Conservation (phyloP, 2,329 filamentous ascomycete genomes). For the Phaeoacremonium minimum region DNA sequence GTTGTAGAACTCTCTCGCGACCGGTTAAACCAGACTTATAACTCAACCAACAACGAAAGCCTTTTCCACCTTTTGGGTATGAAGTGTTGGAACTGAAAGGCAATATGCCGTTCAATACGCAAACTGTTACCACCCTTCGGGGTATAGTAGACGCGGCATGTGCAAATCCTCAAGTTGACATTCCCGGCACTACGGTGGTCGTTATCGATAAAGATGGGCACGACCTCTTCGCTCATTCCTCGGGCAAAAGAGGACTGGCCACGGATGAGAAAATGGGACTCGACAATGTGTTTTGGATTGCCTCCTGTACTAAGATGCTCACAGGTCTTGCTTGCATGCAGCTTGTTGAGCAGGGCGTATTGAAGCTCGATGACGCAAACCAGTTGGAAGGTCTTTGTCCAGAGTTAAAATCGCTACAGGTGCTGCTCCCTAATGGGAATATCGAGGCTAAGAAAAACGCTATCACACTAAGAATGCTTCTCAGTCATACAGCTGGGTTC, state of each 20-base stretch:
- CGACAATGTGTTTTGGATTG: constrained; percentile 58
- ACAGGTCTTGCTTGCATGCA: constrained; percentile 51
- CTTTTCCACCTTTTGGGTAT: too few species aligned
- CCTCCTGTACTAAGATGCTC: constrained; percentile 54
- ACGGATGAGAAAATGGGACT: constrained; percentile 9
- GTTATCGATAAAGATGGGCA: constrained; percentile 42
- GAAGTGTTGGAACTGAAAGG: too few species aligned
- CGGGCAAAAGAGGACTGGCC: constrained; percentile 38
- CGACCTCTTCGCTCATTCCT: constrained; percentile 41
- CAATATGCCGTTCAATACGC: constrained; percentile 11
- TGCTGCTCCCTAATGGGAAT: constrained; percentile 32
- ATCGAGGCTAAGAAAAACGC: constrained; percentile 37
- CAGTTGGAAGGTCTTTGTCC: constrained; percentile 42
- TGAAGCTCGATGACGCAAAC: constrained; percentile 42
- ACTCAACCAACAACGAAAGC: too few species aligned
- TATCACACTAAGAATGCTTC: constrained; percentile 55
- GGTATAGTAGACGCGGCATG: constrained; percentile 29
- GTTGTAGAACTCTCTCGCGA: too few species aligned
- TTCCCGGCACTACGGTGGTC: constrained; percentile 40
- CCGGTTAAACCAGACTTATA: too few species aligned
- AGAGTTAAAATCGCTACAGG: constrained; percentile 41
- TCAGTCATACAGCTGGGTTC: constrained; percentile 53
- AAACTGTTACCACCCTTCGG: constrained; percentile 14
- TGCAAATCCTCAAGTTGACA: constrained; percentile 27
- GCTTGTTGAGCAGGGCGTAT: constrained; percentile 45